Conservation (phyloP, 2,329 filamentous ascomycete genomes). For the Leptographium lundbergii region DNA sequence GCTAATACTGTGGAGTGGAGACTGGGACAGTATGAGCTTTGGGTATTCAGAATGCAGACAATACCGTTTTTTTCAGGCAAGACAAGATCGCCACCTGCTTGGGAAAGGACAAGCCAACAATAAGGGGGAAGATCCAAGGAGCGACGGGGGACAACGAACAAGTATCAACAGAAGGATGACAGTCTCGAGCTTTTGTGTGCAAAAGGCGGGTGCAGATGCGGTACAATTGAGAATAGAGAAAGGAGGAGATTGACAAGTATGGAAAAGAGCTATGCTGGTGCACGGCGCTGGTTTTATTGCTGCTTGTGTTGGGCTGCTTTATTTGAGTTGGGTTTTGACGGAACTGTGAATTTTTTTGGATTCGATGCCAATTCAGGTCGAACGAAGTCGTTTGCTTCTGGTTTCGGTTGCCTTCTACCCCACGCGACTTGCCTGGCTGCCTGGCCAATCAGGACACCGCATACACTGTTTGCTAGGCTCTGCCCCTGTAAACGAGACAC, state of each 20-base stretch:
- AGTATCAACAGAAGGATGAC: background rate
- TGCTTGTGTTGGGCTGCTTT: background rate
- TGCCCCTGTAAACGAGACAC: background rate
- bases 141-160: background rate
- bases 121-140: too few relatives aligned
- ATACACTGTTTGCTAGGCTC: background rate
- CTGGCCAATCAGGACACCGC: conserved; percentile 8
- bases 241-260: background rate
- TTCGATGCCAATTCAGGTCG: background rate
- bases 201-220: background rate
- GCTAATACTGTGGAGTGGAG: background rate
- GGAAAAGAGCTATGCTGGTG: background rate
- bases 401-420: conserved; percentile 12
- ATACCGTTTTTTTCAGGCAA: background rate
- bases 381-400: background rate
- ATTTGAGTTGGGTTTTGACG: background rate
- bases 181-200: background rate
- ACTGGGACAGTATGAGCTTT: background rate
- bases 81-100: background rate
- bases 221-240: background rate
- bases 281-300: background rate
- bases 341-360: background rate
- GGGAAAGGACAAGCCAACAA: background rate
- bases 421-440: conserved; percentile 6
- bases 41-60: background rate